Base-by-base conservation (phyloP, 2,329 filamentous ascomycete species). In the Apiospora hydei region DNA sequence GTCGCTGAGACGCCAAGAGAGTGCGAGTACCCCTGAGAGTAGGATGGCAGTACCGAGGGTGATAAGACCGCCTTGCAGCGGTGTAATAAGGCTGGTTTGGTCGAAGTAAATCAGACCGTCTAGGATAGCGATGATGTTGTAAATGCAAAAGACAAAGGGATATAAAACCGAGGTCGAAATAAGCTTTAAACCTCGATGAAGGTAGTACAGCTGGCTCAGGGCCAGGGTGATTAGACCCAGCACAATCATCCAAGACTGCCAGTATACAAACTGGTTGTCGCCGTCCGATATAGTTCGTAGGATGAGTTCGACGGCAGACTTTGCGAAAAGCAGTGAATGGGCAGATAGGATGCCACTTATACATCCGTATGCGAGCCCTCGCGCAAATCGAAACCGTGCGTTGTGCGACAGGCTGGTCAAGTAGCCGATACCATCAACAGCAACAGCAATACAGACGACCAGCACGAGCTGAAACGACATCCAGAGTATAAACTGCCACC, bases 111-210 rank as follows among this genome's bases (percentile, higher is more conserved):
- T 98, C 76, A 99, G 88, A 44, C 96, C 96, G 83, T 99, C 96
- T 76, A 98, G 86, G 77, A 99, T 99, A 76, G 96, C 96, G 79
- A 98, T 95, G 79, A 99, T 98, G 86, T 99, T 99, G 88, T 98
- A 99, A 75, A 98, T 91, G 87, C 96, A 99, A 83, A 99, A 99
- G 51, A 98, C 95, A 77, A 98, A 92, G 6, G 96, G 96, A 82
- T 99, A 99, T 76, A 99, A 88, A 74, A 98, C 93, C 78, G 94
- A 98, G 30, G 96, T 98, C 71, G 95, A 98, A 82, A 97, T 95
- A 70, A 99, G 88, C 83, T 98, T 98, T 74, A 99, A 88, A 70
- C 96, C 96, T 61, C 94, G 90, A 80, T 99, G 96, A 73, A 99
- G 90, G 82, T 97, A 98, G 84, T 98, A 99, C 7, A 99, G 89